These are phyloP conservation scores for Mycosarcoma mackinlayi DNA, from an alignment of 1,284 basidiomycete species.

Conservation along the genomic window DNA sequence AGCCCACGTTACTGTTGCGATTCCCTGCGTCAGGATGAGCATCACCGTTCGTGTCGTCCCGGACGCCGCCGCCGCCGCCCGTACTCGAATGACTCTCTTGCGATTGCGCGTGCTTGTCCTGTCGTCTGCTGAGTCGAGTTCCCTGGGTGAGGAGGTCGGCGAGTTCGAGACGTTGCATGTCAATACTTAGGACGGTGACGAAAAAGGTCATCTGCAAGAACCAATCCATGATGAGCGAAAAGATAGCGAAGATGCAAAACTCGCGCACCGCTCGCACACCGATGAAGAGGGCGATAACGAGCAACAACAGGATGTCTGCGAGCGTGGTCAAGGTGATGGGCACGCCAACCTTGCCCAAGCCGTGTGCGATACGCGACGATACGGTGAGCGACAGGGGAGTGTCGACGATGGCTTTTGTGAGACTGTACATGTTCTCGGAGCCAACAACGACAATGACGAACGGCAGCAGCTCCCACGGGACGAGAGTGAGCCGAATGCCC, in stretches of 20 bases:
- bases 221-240: slow-evolving; percentile 94
- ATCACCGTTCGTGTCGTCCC: slow-evolving; percentile 15
- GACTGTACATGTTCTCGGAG: slow-evolving; percentile 94
- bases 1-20: slow-evolving; percentile 1
- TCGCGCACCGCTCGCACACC: slow-evolving; percentile 83
- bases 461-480: slow-evolving; percentile 87
- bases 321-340: slow-evolving; percentile 92
- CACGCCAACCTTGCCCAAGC: slow-evolving; percentile 85
- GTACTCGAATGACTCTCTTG: slow-evolving; percentile 18
- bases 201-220: slow-evolving; percentile 93
- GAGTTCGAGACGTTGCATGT: slow-evolving; percentile 83
- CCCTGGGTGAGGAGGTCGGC: slow-evolving; percentile 59
- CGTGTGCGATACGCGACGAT: slow-evolving; percentile 89
- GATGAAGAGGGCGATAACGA: slow-evolving; percentile 80
- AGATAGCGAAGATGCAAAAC: slow-evolving; percentile 92
- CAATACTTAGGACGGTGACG: slow-evolving; percentile 86
- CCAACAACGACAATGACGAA: slow-evolving; percentile 96
- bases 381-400: slow-evolving; percentile 90
- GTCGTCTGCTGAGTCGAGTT: slow-evolving; percentile 33
- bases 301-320: slow-evolving; percentile 84
- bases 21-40: slow-evolving; percentile 9
- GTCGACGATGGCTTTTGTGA: slow-evolving; percentile 87
- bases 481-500: slow-evolving; percentile 84
- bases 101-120: slow-evolving; percentile 8
- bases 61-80: slow-evolving; percentile 3